Percentiles rank a stretch among this genome's conserved stretches.
Conservation (phyloP, 2,329 filamentous ascomycete species). For the Teratosphaeria zuluensis region DNA sequence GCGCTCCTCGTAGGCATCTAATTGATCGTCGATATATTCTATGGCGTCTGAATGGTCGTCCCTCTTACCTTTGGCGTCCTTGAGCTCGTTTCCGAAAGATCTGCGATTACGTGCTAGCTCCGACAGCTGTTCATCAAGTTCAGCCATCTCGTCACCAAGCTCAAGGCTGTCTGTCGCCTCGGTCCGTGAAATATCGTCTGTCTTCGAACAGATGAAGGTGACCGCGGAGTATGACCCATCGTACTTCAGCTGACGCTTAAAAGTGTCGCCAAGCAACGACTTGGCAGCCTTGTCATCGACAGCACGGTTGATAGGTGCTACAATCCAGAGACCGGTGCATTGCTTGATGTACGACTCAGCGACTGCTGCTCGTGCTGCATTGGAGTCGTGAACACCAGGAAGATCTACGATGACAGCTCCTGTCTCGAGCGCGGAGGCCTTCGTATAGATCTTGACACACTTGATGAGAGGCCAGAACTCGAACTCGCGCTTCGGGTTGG, state of each 20-base stretch:
- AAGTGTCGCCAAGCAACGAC: conserved; percentile 45
- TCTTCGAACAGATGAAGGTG: conserved; percentile 55
- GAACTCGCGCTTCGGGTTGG: conserved; percentile 22
- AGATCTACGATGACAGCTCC: conserved; percentile 50
- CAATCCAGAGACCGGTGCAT: conserved; percentile 51
- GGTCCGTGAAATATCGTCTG: conserved; percentile 48
- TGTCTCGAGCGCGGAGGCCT: conserved; percentile 41
- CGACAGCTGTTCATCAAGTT: conserved; percentile 17
- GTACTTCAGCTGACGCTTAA: conserved; percentile 50
- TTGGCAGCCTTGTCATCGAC: conserved; percentile 53
- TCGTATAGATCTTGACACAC: conserved; percentile 44
- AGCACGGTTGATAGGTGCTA: conserved; percentile 51
- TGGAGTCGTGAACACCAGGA: conserved; percentile 51
- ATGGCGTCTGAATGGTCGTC: conserved; percentile 24
- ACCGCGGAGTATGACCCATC: conserved; percentile 46
- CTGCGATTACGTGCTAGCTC: conserved; percentile 15
- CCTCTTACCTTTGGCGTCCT: conserved; percentile 26
- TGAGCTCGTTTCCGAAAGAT: conserved; percentile 13
- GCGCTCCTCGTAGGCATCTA: conserved; percentile 38
- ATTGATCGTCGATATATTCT: conserved; percentile 31
- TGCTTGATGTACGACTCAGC: conserved; percentile 51
- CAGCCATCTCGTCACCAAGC: conserved; percentile 25
- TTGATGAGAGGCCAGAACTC: conserved; percentile 46
- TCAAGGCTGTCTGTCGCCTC: conserved; percentile 34
- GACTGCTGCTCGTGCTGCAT: conserved; percentile 49